Percentiles rank a stretch among this genome's conserved stretches.
Conservation (phyloP, 148 eudicot species). For the Silene uniflora region DNA sequence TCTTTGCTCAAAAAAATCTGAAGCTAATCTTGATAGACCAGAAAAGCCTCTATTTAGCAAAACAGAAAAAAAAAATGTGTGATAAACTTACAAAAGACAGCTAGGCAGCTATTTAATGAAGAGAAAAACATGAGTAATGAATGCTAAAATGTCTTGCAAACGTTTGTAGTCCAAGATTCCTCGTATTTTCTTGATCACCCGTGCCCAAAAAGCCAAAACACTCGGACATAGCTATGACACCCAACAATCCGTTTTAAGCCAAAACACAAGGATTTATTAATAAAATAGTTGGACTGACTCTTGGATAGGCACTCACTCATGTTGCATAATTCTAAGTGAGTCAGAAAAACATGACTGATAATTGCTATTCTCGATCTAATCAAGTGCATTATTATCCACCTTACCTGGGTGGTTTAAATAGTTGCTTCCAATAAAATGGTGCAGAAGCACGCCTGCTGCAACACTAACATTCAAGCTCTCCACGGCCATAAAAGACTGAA, state of each 20-base stretch:
- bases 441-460: slow-evolving; percentile 94
- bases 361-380: slow-evolving; percentile 14
- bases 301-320: too few relatives aligned
- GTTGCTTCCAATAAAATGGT: slow-evolving; percentile 75
- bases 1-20: not conserved
- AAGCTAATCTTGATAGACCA: slow-evolving; percentile 1
- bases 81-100: not conserved
- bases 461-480: slow-evolving; percentile 99
- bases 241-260: not conserved
- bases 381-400: slow-evolving; percentile 17
- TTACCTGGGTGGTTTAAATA: slow-evolving; percentile 1
- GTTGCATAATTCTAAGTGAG: not conserved
- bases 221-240: not conserved
- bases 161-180: not conserved
- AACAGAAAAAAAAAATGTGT: not conserved
- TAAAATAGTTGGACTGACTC: too few relatives aligned
- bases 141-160: not conserved
- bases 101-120: not conserved
- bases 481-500: slow-evolving; percentile 78
- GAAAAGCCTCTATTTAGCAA: not conserved
- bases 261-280: not conserved
- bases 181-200: not conserved
- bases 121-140: not conserved
- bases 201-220: not conserved
- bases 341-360: not conserved